A percentile compares a stretch with the other conserved stretches of the same genome.
Evolutionary conservation across 1,284 basidiomycete genomes (phyloP).

Genomic region (Tilletiaria anomala): DNA sequence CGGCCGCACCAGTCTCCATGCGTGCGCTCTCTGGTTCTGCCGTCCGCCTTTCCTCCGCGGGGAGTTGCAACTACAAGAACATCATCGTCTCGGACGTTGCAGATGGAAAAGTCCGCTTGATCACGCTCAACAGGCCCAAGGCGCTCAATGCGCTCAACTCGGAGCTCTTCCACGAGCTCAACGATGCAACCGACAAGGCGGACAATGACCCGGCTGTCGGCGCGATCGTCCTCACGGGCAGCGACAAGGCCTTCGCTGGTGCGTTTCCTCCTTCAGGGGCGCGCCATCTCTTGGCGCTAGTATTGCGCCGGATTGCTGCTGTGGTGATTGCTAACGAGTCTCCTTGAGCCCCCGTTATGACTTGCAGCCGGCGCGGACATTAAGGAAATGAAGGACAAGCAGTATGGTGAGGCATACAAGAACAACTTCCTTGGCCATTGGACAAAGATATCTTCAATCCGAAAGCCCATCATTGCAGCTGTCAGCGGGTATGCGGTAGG

Average conservation of each 20-base stretch:
- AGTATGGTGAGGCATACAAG: slow-evolving; percentile 73
- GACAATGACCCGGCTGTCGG: slow-evolving; percentile 41
- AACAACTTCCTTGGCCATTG: slow-evolving; percentile 79
- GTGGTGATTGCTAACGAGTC: slow-evolving; percentile 3
- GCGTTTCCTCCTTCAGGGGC: no score
- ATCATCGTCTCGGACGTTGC: slow-evolving; percentile 62
- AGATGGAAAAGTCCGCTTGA: slow-evolving; percentile 58
- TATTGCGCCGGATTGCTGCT: not conserved
- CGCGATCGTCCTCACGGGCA: slow-evolving; percentile 89
- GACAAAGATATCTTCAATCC: slow-evolving; percentile 58
- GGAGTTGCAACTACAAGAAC: slow-evolving; percentile 45
- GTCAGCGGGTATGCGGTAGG: slow-evolving; percentile 87
- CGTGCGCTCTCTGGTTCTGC: no score
- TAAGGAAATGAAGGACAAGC: slow-evolving; percentile 83
- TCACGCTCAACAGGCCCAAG: slow-evolving; percentile 90
- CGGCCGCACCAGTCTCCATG: no score
- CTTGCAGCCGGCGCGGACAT: slow-evolving; percentile 76
- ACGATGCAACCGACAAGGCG: slow-evolving; percentile 61
- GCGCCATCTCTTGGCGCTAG: not conserved
- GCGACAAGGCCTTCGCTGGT: slow-evolving; percentile 81
- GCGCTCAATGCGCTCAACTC: slow-evolving; percentile 58
- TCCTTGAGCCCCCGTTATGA: no score
- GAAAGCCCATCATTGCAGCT: slow-evolving; percentile 89
- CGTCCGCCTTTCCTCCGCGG: slow-evolving; percentile 5
- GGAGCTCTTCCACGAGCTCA: slow-evolving; percentile 52